phyloP scores from a whole-genome alignment of 345 rosid species.

The Turnera subulata region DNA sequence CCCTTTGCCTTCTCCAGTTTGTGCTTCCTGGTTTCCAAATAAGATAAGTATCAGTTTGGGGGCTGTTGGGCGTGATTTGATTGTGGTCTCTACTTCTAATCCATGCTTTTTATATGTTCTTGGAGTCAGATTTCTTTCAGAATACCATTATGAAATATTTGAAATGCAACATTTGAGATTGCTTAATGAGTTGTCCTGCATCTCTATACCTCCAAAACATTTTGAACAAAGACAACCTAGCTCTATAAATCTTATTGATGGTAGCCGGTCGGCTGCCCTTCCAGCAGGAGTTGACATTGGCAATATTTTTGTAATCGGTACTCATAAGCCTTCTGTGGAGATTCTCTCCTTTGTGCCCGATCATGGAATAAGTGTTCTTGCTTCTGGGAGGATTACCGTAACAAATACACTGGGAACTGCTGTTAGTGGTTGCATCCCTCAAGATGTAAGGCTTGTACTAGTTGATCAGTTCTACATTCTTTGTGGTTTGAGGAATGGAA shows the following conservation, averaged over 20 bases:
- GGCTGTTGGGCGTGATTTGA: conserved; percentile 70
- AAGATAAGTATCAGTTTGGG: conserved; percentile 83
- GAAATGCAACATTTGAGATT: conserved; percentile 73
- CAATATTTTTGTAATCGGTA: conserved; percentile 78
- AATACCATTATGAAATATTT: conserved; percentile 58
- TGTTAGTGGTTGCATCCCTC: conserved; percentile 83
- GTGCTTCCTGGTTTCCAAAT: conserved; percentile 74
- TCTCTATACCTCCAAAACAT: conserved; percentile 64
- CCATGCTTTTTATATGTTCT: conserved; percentile 80
- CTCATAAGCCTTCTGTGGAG: conserved; percentile 97
- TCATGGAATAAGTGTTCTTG: conserved; percentile 70
- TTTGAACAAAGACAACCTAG: conserved; percentile 39
- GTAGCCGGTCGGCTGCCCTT: conserved; percentile 29
- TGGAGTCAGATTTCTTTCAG: conserved; percentile 59
- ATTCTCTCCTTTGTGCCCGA: conserved; percentile 60
- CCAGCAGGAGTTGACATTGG: conserved; percentile 62
- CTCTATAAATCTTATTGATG: conserved; percentile 28
- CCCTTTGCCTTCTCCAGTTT: conserved; percentile 64
- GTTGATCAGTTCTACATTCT: conserved; percentile 82
- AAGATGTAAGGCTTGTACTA: conserved; percentile 90
- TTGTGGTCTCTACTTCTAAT: conserved; percentile 85
- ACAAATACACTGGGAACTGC: conserved; percentile 66
- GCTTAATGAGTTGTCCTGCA: conserved; percentile 85
- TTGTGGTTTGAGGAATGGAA: conserved; percentile 93
- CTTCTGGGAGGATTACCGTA: conserved; percentile 65